These are phyloP conservation scores for Rubus idaeus DNA, from an alignment of 306 rosid species.

Conservation along the genomic window DNA sequence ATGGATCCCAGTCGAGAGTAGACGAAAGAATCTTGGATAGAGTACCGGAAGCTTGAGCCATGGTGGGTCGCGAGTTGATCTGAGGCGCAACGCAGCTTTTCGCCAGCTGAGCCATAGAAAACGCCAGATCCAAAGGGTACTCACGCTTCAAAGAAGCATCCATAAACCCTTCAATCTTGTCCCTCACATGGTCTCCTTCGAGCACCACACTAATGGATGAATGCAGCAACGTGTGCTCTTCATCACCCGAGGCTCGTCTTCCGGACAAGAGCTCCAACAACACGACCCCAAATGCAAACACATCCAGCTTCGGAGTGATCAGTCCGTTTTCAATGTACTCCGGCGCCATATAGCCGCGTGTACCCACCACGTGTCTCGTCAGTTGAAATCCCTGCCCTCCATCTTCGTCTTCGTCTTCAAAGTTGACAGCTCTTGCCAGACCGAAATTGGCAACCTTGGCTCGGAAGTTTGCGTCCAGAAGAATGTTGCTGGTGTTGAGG, in stretches of 20 bases:
- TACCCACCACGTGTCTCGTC: slow-evolving; percentile 76
- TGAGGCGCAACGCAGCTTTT: slow-evolving; percentile 49
- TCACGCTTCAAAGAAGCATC: slow-evolving; percentile 46
- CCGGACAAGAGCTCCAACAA: slow-evolving; percentile 70
- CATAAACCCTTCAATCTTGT: slow-evolving; percentile 54
- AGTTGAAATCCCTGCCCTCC: slow-evolving; percentile 41
- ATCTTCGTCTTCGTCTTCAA: slow-evolving; percentile 12
- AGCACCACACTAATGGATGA: slow-evolving; percentile 31
- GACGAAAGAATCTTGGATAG: slow-evolving; percentile 68
- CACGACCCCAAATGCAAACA: slow-evolving; percentile 69
- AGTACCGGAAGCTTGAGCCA: slow-evolving; percentile 46
- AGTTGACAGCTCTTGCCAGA: slow-evolving; percentile 42
- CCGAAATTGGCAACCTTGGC: slow-evolving; percentile 68
- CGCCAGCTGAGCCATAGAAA: slow-evolving; percentile 63
- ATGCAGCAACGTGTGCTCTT: slow-evolving; percentile 29
- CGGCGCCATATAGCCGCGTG: slow-evolving; percentile 80
- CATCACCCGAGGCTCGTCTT: slow-evolving; percentile 41
- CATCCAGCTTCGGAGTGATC: slow-evolving; percentile 69
- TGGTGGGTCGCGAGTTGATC: slow-evolving; percentile 50
- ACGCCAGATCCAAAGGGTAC: slow-evolving; percentile 68
- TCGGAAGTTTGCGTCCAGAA: slow-evolving; percentile 53
- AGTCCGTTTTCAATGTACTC: slow-evolving; percentile 69
- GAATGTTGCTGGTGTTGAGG: slow-evolving; percentile 59
- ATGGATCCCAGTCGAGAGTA: slow-evolving; percentile 66
- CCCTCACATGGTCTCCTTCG: slow-evolving; percentile 58